These are phyloP conservation scores for Penicillium concentricum DNA, from an alignment of 2,329 filamentous ascomycete genomes.

Conservation along the genomic window DNA sequence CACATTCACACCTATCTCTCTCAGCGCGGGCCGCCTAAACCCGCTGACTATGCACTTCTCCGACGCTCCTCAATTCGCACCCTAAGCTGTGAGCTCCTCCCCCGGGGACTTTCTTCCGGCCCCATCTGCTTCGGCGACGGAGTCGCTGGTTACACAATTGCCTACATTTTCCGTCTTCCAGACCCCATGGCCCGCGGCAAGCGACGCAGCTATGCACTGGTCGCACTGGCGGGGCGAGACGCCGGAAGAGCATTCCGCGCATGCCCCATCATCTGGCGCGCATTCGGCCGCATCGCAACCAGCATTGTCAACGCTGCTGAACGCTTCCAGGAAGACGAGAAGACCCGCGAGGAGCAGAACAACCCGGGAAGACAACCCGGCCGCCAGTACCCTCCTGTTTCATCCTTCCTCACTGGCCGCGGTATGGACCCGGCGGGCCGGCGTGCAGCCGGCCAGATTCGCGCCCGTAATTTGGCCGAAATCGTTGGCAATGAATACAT, in stretches of 20 bases:
- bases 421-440: constrained; percentile 57
- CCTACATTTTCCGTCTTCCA: constrained; percentile 59
- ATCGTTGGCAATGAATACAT: constrained; percentile 60
- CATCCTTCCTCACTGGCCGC: constrained; percentile 58
- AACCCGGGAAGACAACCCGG: constrained; percentile 25
- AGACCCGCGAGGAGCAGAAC: constrained; percentile 41
- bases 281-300: constrained; percentile 55
- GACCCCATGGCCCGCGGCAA: constrained; percentile 59
- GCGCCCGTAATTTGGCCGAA: constrained; percentile 57
- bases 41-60: constrained; percentile 54
- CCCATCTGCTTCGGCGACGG: constrained; percentile 60
- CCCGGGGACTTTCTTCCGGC: constrained; percentile 56
- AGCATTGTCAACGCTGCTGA: constrained; percentile 51
- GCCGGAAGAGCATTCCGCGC: constrained; percentile 47
- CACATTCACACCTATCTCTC: constrained; percentile 60
- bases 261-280: constrained; percentile 51
- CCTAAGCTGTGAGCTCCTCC: constrained; percentile 57
- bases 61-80: constrained; percentile 59
- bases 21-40: constrained; percentile 55
- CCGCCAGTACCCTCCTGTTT: constrained; percentile 55
- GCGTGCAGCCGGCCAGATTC: constrained; percentile 53
- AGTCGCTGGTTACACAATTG: constrained; percentile 57
- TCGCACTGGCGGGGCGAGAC: constrained; percentile 57
- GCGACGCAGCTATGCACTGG: constrained; percentile 56
- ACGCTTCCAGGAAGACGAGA: constrained; percentile 46